Base-by-base conservation (phyloP, 768 basidiomycete genomes). In the Antrodiella citrinella region DNA sequence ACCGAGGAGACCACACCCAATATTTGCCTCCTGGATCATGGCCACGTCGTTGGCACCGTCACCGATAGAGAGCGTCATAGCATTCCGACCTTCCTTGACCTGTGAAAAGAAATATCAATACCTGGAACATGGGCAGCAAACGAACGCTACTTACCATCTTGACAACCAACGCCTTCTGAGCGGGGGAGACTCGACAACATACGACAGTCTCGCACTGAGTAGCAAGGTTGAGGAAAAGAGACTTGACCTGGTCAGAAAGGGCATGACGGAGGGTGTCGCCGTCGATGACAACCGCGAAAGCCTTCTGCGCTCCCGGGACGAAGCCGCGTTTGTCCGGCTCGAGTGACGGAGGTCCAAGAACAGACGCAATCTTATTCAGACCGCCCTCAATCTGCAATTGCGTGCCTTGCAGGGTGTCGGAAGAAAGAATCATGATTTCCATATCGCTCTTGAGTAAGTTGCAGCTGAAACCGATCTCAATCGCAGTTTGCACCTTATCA, bases 1-100 rank as follows among this genome's bases (percentile, higher is more conserved):
- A 42, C 95, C 95, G 57, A 91, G 80, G 22, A 98, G 71, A 19
- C 95, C 95, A 61, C 93, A 91, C 2, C 95, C 95, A 56, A 98
- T 86, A 65, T 98, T 93, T n/a, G 95, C 95, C 61, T 95, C 95
- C 64, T 98, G 95, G 51, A 98, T 98, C 95, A 98, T 98, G 4
- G 94, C 93, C 20, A 98, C 95, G 62, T 98, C 95, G 62, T 98
- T 98, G 13, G 95, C 95, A 49, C 91, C 92, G 59, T 98, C 95
- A 9, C 95, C 95, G 48, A 99, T 98, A 0, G 94, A 89, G 23
- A 98, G 67, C 1, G 94, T 95, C 95, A 97, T 96, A 0, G 93
- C 93, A 45, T 91, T 84, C 44, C 86, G 81, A 9, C 95, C 95
- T 58, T 97, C 92, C 60, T 97, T 97, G 65, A 97, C 91, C 90